A percentile compares a stretch with the other conserved stretches of the same genome.
phyloP scores from a whole-genome alignment of 2,329 filamentous ascomycete species.

The Ophiostoma piceae region DNA sequence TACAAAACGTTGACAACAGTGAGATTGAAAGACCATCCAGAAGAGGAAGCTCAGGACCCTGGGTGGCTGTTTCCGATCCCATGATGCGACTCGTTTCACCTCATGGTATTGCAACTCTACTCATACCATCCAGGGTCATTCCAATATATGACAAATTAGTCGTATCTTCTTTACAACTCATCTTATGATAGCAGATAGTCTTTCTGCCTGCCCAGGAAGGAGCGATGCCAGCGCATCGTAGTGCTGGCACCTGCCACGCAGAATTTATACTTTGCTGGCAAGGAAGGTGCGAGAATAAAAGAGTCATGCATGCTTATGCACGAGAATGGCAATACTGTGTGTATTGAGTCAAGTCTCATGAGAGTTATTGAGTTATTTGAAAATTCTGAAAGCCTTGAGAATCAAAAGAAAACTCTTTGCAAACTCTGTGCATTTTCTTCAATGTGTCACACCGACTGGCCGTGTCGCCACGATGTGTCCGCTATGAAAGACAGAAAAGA shows the following conservation, averaged over 20 bases:
- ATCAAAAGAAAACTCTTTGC: neutral
- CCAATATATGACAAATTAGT: neutral
- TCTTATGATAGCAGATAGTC: too few species aligned
- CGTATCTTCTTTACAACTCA: too few species aligned
- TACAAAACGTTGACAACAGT: neutral
- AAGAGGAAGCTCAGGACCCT: neutral
- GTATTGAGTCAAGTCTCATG: neutral
- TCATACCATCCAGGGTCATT: neutral
- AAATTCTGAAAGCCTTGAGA: neutral
- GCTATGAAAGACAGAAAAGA: too few species aligned
- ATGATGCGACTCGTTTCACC: slow-evolving; percentile 11
- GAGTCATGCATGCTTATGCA: neutral
- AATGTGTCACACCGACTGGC: neutral
- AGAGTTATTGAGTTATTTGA: neutral
- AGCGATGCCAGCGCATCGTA: neutral
- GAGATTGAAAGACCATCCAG: neutral
- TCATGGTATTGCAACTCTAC: slow-evolving; percentile 8
- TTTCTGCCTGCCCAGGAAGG: neutral
- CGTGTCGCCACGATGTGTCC: neutral
- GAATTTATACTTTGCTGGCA: neutral
- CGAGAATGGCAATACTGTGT: neutral
- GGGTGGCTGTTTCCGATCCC: neutral
- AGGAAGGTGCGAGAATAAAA: neutral
- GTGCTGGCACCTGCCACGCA: slow-evolving; percentile 8
- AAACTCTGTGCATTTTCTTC: neutral